Conservation (phyloP, 768 basidiomycete genomes). For the Lactifluus pinguis region DNA sequence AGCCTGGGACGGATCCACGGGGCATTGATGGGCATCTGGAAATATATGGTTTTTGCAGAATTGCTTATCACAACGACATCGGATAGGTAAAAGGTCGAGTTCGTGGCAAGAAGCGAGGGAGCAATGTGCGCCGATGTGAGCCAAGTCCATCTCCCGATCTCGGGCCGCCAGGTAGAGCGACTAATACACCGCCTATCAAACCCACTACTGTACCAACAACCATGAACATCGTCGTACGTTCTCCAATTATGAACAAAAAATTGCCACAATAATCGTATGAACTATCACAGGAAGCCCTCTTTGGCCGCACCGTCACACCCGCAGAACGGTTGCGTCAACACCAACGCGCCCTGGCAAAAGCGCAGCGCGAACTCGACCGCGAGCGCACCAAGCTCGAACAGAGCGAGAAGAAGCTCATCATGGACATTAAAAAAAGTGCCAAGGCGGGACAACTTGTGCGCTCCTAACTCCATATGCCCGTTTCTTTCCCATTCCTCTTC, state of each 20-base stretch:
- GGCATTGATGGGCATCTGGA: constrained; percentile 54
- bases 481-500: no score
- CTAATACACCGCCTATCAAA: background rate
- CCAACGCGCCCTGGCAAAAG: constrained; percentile 91
- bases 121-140: constrained; percentile 58
- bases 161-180: background rate
- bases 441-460: constrained; percentile 89
- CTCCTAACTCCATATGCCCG: background rate
- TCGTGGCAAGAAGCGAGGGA: constrained; percentile 47
- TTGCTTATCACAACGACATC: constrained; percentile 47
- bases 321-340: constrained; percentile 96
- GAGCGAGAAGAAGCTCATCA: constrained; percentile 93
- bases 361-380: constrained; percentile 95
- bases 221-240: constrained; percentile 76
- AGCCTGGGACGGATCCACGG: constrained; percentile 16
- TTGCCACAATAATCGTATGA: background rate
- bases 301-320: constrained; percentile 89
- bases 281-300: constrained; percentile 75
- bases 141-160: constrained; percentile 31
- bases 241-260: background rate
- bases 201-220: constrained; percentile 14
- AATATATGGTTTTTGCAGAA: constrained; percentile 61
- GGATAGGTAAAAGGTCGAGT: constrained; percentile 72
- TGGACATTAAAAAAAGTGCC: constrained; percentile 94
- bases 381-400: constrained; percentile 91